Evolutionary conservation across 768 basidiomycete species (phyloP).

Genomic region (Russula earlei): DNA sequence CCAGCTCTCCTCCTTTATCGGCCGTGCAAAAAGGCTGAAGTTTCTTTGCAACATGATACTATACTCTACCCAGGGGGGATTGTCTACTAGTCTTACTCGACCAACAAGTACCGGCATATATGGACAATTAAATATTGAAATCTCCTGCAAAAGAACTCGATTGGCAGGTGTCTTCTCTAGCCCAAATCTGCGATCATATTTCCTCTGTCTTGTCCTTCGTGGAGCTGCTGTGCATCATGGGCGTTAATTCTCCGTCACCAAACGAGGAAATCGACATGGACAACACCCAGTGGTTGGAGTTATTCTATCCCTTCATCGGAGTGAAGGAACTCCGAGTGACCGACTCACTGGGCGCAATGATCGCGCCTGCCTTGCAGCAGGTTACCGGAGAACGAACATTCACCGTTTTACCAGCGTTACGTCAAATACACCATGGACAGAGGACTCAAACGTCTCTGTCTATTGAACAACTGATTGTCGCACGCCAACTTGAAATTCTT

Average conservation of each 20-base stretch:
- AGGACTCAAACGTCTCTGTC: too few relatives aligned
- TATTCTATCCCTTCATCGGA: background rate
- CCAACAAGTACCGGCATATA: background rate
- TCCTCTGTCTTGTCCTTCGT: background rate
- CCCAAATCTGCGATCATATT: background rate
- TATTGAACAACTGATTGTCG: too few relatives aligned
- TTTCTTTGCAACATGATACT: background rate
- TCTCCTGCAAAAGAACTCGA: background rate
- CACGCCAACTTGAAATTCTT: too few relatives aligned
- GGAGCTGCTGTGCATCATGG: background rate
- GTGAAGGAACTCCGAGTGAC: background rate
- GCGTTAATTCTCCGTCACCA: background rate
- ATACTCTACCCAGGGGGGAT: background rate
- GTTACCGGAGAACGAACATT: background rate
- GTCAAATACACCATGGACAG: too few relatives aligned
- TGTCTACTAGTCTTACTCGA: background rate
- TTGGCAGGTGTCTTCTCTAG: background rate
- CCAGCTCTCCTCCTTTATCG: background rate
- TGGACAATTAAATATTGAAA: background rate
- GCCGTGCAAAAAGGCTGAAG: background rate
- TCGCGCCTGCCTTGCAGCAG: background rate
- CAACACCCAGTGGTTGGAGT: background rate
- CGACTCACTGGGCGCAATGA: background rate
- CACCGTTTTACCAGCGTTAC: background rate
- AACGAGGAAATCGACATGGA: background rate